Evolutionary conservation across 768 basidiomycete species (phyloP).

Genomic region (Gautieria morchelliformis): DNA sequence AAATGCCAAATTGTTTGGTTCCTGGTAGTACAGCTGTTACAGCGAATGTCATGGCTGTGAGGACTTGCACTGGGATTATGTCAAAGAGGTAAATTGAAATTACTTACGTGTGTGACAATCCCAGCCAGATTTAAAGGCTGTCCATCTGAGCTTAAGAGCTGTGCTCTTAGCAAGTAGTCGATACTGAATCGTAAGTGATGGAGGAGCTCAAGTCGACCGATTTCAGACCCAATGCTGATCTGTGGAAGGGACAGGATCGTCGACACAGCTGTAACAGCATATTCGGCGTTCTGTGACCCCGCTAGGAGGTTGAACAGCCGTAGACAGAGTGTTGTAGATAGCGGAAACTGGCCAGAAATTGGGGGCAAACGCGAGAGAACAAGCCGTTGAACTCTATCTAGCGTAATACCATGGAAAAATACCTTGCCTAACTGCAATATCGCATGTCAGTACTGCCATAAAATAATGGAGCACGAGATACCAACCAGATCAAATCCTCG

Average conservation of each 20-base stretch:
- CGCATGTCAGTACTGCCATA: background rate
- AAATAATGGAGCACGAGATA: background rate
- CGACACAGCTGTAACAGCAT: slow-evolving; percentile 39
- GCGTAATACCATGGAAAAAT: slow-evolving; percentile 59
- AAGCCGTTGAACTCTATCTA: slow-evolving; percentile 55
- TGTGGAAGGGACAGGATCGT: slow-evolving; percentile 49
- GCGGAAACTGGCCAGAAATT: slow-evolving; percentile 53
- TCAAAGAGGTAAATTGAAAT: background rate
- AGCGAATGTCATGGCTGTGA: background rate
- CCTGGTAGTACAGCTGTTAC: slow-evolving; percentile 33
- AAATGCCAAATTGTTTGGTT: slow-evolving; percentile 63
- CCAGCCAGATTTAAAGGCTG: slow-evolving; percentile 49
- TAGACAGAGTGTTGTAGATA: slow-evolving; percentile 57
- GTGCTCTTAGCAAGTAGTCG: slow-evolving; percentile 54
- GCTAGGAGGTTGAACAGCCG: slow-evolving; percentile 57
- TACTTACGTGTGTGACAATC: slow-evolving; percentile 39
- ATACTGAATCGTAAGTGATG: slow-evolving; percentile 64
- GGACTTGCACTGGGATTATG: too few relatives aligned
- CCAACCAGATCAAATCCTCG: slow-evolving; percentile 49
- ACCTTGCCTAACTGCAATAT: slow-evolving; percentile 43
- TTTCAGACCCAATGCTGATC: slow-evolving; percentile 45
- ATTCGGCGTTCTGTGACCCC: slow-evolving; percentile 42
- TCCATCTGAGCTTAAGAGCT: slow-evolving; percentile 45
- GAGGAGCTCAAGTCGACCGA: slow-evolving; percentile 45
- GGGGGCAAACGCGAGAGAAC: slow-evolving; percentile 54